Percentiles rank a stretch among this genome's conserved stretches.
phyloP scores from a whole-genome alignment of 768 basidiomycete species.

The Suillus brevipes region DNA sequence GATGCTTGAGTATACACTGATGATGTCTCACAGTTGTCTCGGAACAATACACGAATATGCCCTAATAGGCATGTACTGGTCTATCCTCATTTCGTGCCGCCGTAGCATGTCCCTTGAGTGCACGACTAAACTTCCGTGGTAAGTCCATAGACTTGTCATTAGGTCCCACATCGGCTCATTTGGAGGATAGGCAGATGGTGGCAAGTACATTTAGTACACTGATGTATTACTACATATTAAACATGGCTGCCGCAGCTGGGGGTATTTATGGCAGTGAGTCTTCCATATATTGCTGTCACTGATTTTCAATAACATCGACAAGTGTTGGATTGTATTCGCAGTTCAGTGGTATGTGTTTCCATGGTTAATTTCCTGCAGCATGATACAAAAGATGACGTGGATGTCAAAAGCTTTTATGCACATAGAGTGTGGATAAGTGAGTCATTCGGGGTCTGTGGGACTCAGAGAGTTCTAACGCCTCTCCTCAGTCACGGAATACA shows the following conservation, averaged over 20 bases:
- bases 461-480: background rate
- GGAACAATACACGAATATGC: background rate
- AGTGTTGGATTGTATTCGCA: slow-evolving; percentile 21
- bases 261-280: background rate
- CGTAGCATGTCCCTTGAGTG: background rate
- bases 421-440: slow-evolving; percentile 31
- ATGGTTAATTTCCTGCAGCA: background rate
- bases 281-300: background rate
- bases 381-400: background rate
- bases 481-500: slow-evolving; percentile 20
- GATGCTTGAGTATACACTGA: background rate
- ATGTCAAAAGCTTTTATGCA: slow-evolving; percentile 21
- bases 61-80: slow-evolving; percentile 4
- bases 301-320: slow-evolving; percentile 1
- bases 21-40: background rate
- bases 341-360: slow-evolving; percentile 20
- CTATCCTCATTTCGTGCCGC: slow-evolving; percentile 5
- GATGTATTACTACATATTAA: background rate
- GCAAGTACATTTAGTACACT: background rate
- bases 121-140: background rate
- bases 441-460: background rate
- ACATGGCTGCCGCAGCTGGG: background rate
- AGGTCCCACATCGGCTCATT: background rate
- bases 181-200: background rate
- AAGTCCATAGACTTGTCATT: background rate